A percentile compares a stretch with the other conserved stretches of the same genome.
Conservation (phyloP, 352 stramenopile species). For the Pythium brachiatum region DNA sequence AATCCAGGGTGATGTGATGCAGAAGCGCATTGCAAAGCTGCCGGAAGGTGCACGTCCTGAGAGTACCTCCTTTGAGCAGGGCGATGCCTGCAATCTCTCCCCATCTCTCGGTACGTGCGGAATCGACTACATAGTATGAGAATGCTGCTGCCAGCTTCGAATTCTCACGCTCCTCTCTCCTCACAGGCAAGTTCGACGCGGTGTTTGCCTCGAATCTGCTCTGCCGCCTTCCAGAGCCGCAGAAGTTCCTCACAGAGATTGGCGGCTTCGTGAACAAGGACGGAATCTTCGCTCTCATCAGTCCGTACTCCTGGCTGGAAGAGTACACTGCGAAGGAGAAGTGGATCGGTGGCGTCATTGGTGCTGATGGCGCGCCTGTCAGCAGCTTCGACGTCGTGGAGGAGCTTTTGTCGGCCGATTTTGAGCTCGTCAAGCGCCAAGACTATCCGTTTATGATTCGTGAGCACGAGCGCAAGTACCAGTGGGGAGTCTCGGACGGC, state of each 20-base stretch:
- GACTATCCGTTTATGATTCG: conserved; percentile 92
- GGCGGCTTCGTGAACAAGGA: conserved; percentile 84
- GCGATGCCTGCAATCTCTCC: conserved; percentile 91
- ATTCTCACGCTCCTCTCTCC: conserved; percentile 33
- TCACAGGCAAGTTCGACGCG: conserved; percentile 89
- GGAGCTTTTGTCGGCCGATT: conserved; percentile 51
- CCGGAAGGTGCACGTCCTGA: conserved; percentile 48
- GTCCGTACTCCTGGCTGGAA: conserved; percentile 96
- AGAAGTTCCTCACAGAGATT: conserved; percentile 88
- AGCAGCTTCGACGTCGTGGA: conserved; percentile 73
- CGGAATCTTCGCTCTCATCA: conserved; percentile 94
- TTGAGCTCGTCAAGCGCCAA: conserved; percentile 75
- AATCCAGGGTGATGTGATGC: conserved; percentile 86
- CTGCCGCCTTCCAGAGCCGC: conserved; percentile 92
- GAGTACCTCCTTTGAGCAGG: conserved; percentile 85
- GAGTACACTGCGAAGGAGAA: conserved; percentile 94
- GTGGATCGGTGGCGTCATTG: conserved; percentile 73
- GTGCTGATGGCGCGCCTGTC: conserved; percentile 39
- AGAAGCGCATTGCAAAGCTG: conserved; percentile 57
- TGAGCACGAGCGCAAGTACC: conserved; percentile 92
- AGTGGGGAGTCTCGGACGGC: conserved; percentile 89
- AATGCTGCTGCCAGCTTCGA: background rate
- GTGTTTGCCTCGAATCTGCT: conserved; percentile 96
- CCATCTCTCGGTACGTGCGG: conserved; percentile 44
- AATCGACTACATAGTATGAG: background rate